Evolutionary conservation across 2,329 filamentous ascomycete species (phyloP).

Genomic region (Akanthomyces lecanii): DNA sequence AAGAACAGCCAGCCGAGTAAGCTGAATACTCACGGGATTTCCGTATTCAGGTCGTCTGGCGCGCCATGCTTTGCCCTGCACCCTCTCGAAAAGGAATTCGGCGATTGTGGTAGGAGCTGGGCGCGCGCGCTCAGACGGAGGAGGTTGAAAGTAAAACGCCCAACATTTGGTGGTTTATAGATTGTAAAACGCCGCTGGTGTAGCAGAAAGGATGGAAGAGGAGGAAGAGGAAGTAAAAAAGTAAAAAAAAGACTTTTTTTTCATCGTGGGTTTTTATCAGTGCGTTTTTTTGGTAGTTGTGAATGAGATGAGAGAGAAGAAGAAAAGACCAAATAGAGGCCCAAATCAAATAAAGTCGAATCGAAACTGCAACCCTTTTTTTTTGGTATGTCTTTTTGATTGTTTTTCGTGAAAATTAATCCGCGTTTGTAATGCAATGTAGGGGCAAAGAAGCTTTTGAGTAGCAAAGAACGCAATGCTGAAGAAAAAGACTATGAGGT

Average conservation of each 20-base stretch:
- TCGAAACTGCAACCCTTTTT: neutral
- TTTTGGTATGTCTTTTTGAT: neutral
- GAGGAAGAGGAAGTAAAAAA: neutral
- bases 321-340: neutral
- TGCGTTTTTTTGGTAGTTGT: neutral
- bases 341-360: slow-evolving; percentile 2
- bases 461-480: neutral
- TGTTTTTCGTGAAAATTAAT: neutral
- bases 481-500: neutral
- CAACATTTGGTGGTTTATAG: neutral
- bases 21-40: neutral
- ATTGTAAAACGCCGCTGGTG: neutral
- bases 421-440: neutral
- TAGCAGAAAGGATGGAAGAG: no score
- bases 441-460: neutral
- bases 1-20: neutral
- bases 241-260: neutral
- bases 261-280: neutral
- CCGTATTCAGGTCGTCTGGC: neutral
- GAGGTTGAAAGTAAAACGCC: slow-evolving; percentile 3
- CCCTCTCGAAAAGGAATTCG: neutral
- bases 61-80: neutral
- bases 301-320: neutral
- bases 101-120: neutral
- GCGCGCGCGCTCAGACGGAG: neutral